Percentiles rank a stretch among this genome's conserved stretches.
Evolutionary conservation across 495 filamentous ascomycete genomes (phyloP).

Genomic region (Aspergillus sclerotiicarbonarius): DNA sequence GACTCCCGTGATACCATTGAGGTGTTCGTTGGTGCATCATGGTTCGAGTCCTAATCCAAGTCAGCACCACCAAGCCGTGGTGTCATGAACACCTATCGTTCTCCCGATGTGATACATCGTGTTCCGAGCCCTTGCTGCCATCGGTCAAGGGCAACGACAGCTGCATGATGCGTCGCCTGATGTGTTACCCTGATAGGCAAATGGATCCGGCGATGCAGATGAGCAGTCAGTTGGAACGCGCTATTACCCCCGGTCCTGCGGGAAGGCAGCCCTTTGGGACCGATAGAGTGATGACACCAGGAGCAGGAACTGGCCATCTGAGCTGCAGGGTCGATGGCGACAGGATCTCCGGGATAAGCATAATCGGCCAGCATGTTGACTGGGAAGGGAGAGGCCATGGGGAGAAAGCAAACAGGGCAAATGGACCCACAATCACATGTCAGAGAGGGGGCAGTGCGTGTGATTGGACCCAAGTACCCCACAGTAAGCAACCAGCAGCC

Average conservation of each 20-base stretch:
- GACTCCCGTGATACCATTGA: too few species aligned
- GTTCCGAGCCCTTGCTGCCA: too few species aligned
- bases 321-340: neutral
- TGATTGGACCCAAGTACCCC: neutral
- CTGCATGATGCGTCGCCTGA: too few species aligned
- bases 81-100: too few species aligned
- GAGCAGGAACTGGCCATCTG: neutral
- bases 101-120: too few species aligned
- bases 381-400: neutral
- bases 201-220: neutral
- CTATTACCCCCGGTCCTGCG: neutral
- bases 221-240: neutral
- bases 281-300: neutral
- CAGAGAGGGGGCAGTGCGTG: neutral
- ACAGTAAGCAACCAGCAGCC: neutral
- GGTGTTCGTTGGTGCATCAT: too few species aligned
- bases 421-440: slow-evolving; percentile 3
- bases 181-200: neutral
- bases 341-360: neutral
- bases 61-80: too few species aligned
- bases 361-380: too few species aligned
- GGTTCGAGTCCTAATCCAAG: too few species aligned
- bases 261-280: neutral
- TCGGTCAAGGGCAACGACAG: too few species aligned
- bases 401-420: neutral